Evolutionary conservation across 2,329 filamentous ascomycete genomes (phyloP).

Genomic region (Canariomyces notabilis): DNA sequence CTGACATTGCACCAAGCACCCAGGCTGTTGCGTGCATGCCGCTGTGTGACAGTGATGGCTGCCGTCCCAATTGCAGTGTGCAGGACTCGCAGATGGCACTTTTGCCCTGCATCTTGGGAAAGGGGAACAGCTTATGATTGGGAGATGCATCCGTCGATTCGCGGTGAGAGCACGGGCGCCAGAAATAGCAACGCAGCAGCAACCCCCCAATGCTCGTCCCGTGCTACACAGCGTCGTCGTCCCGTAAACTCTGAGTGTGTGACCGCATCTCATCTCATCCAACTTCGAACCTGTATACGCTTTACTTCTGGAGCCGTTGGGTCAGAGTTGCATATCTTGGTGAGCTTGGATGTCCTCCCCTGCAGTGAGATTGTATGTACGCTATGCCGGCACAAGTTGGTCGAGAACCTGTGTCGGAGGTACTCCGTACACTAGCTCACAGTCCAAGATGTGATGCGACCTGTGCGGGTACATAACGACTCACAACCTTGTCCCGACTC

Average conservation of each 20-base stretch:
- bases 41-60: background rate
- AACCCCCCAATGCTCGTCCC: constrained; percentile 14
- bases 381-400: no score
- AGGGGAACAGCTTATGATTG: no score
- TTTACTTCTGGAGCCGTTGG: background rate
- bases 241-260: constrained; percentile 10
- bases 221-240: constrained; percentile 22
- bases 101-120: background rate
- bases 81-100: no score
- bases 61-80: background rate
- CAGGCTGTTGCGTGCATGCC: background rate
- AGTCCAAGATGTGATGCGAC: background rate
- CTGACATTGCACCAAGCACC: no score
- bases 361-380: background rate
- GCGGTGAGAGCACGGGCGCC: constrained; percentile 13
- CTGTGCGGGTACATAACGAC: background rate
- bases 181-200: constrained; percentile 26
- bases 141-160: no score
- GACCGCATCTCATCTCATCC: constrained; percentile 10
- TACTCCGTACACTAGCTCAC: background rate
- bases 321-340: background rate
- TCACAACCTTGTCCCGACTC: background rate
- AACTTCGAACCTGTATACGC: background rate
- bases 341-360: background rate
- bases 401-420: background rate